A percentile compares a stretch with the other conserved stretches of the same genome.
These are phyloP conservation scores for Hemisphaericaspora subhashii DNA, from an alignment of 1,139 yeast species.

Conservation along the genomic window DNA sequence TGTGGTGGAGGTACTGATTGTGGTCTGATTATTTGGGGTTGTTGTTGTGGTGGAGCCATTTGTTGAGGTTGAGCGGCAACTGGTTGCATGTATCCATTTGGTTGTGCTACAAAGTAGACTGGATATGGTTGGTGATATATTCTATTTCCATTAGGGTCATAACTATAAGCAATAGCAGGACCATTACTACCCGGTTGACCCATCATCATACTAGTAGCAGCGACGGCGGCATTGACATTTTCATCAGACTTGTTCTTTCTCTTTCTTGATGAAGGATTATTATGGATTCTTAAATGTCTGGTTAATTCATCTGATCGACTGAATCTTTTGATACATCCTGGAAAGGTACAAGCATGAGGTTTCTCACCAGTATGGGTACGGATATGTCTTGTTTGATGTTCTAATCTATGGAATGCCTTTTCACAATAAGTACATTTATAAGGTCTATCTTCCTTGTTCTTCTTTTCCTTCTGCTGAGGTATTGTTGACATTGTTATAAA, in stretches of 20 bases:
- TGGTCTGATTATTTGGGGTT: conserved; percentile 11
- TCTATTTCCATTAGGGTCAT: conserved; percentile 36
- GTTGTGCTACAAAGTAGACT: conserved; percentile 34
- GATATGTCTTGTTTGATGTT: conserved; percentile 92
- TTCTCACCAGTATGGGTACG: conserved; percentile 96
- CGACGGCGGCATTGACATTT: not conserved
- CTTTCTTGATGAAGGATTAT: conserved; percentile 70
- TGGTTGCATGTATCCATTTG: conserved; percentile 14
- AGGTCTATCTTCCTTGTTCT: conserved; percentile 49
- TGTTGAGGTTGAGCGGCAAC: conserved; percentile 9
- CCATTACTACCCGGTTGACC: conserved; percentile 7
- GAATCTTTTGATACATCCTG: conserved; percentile 84
- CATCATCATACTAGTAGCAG: not conserved
- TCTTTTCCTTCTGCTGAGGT: conserved; percentile 17
- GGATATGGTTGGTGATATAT: conserved; percentile 38
- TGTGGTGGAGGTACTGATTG: conserved; percentile 11
- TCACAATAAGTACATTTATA: conserved; percentile 90
- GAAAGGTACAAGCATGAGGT: conserved; percentile 85
- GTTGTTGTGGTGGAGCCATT: conserved; percentile 10
- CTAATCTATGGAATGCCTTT: conserved; percentile 88
- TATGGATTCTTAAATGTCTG: conserved; percentile 84
- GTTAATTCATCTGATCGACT: conserved; percentile 89
- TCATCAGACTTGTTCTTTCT: conserved; percentile 34
- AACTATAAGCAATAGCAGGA: conserved; percentile 27
- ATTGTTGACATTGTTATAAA: not conserved